Conservation (phyloP, 345 rosid species). For the Capsella bursapastoris region DNA sequence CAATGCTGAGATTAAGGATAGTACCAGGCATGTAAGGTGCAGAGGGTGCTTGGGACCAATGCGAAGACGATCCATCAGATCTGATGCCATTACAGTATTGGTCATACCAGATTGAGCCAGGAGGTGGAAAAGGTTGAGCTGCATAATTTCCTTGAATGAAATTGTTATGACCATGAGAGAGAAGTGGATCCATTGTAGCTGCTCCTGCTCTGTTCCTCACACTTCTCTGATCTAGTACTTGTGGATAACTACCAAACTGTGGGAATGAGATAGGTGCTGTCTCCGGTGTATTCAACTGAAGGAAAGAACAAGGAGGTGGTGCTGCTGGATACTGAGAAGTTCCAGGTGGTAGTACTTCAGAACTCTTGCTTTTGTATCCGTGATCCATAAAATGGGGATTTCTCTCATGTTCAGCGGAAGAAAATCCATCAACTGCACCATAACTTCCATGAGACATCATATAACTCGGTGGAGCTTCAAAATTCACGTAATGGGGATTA, state of each 20-base stretch:
- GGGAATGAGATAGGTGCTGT: constrained; percentile 53
- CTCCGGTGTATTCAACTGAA: constrained; percentile 50
- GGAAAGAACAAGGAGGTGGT: constrained; percentile 50
- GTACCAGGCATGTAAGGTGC: constrained; percentile 73
- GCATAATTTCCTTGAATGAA: constrained; percentile 61
- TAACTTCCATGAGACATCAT: constrained; percentile 54
- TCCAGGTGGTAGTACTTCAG: constrained; percentile 57
- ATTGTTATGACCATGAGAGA: constrained; percentile 53
- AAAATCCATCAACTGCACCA: constrained; percentile 50
- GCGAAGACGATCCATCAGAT: constrained; percentile 55
- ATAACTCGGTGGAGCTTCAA: constrained; percentile 54
- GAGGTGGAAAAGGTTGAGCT: constrained; percentile 58
- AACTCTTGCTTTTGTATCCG: constrained; percentile 69
- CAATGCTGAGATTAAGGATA: constrained; percentile 29
- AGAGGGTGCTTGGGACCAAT: constrained; percentile 63
- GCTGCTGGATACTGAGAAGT: constrained; percentile 56
- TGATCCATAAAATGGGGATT: constrained; percentile 56
- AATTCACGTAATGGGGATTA: constrained; percentile 51
- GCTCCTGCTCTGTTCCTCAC: constrained; percentile 62
- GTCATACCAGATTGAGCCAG: constrained; percentile 54
- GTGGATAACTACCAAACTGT: constrained; percentile 43
- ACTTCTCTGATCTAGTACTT: constrained; percentile 56
- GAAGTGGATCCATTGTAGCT: constrained; percentile 59
- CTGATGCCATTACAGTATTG: constrained; percentile 49
- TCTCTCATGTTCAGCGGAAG: constrained; percentile 61